phyloP scores from a whole-genome alignment of 352 stramenopile species.

The Phytophthora pseudosyringae region DNA sequence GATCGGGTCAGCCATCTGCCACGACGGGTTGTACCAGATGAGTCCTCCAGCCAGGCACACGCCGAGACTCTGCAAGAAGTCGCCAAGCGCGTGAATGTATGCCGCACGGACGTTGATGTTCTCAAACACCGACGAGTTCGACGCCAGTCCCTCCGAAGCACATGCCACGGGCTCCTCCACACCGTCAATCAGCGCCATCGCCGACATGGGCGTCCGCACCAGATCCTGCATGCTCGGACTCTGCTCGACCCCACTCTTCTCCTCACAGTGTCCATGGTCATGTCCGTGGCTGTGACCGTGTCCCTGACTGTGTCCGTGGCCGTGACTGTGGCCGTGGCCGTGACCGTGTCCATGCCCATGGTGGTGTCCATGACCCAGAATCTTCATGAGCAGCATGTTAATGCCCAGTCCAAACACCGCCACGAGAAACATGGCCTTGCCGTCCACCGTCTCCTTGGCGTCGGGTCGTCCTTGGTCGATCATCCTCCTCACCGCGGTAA shows the following conservation, averaged over 20 bases:
- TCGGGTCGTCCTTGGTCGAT: slow-evolving; percentile 44
- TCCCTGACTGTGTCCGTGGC: slow-evolving; percentile 36
- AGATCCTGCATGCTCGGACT: slow-evolving; percentile 51
- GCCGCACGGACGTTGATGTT: slow-evolving; percentile 98
- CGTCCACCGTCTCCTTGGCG: slow-evolving; percentile 54
- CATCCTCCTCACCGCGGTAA: slow-evolving; percentile 90
- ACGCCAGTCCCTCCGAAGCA: slow-evolving; percentile 9
- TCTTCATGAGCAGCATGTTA: slow-evolving; percentile 95
- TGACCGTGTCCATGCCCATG: slow-evolving; percentile 61
- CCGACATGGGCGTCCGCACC: slow-evolving; percentile 77
- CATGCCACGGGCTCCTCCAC: slow-evolving; percentile 28
- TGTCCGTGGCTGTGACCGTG: slow-evolving; percentile 41
- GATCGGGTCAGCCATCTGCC: slow-evolving; percentile 97
- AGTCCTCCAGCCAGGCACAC: slow-evolving; percentile 95
- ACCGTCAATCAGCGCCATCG: slow-evolving; percentile 71
- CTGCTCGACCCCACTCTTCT: slow-evolving; percentile 44
- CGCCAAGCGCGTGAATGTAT: slow-evolving; percentile 97
- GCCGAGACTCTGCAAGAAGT: slow-evolving; percentile 97
- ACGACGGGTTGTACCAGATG: slow-evolving; percentile 97
- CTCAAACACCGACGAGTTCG: slow-evolving; percentile 53
- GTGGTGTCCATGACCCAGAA: slow-evolving; percentile 83
- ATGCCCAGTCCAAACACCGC: slow-evolving; percentile 93
- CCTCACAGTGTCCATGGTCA: slow-evolving; percentile 24
- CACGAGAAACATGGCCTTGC: slow-evolving; percentile 95
- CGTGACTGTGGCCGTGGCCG: slow-evolving; percentile 55